Percentiles rank a stretch among this genome's conserved stretches.
Evolutionary conservation across 106 monocot species (phyloP).

Genomic region (Apostasia ramifera): DNA sequence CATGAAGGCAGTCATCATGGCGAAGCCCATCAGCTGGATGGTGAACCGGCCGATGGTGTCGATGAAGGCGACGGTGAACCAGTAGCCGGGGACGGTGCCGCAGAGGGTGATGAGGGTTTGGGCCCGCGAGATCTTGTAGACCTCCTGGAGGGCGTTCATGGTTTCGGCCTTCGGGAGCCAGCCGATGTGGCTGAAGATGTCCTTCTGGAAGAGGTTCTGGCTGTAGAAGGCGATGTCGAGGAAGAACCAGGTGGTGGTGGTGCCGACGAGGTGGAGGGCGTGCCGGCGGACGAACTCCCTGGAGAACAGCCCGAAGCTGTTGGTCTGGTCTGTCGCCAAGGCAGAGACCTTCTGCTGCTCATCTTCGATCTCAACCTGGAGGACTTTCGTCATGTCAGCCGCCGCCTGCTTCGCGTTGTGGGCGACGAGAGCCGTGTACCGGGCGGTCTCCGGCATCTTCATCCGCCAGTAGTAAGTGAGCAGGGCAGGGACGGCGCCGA

Average conservation of each 20-base stretch:
- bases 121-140: conserved; percentile 35
- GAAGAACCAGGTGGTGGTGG: conserved; percentile 40
- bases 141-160: conserved; percentile 53
- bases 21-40: conserved; percentile 29
- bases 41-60: conserved; percentile 28
- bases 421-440: conserved; percentile 17
- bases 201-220: conserved; percentile 62
- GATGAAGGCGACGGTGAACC: conserved; percentile 52
- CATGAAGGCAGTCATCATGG: conserved; percentile 35
- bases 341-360: conserved; percentile 11
- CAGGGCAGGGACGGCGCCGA: conserved; percentile 9
- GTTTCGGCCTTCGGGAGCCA: conserved; percentile 53
- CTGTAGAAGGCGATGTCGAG: conserved; percentile 61
- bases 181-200: conserved; percentile 41
- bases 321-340: not conserved
- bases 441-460: conserved; percentile 20
- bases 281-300: conserved; percentile 24
- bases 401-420: conserved; percentile 13
- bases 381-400: conserved; percentile 11
- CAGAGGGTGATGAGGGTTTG: conserved; percentile 52
- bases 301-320: conserved; percentile 24
- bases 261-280: conserved; percentile 43
- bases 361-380: conserved; percentile 9
- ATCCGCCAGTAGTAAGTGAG: conserved; percentile 18
- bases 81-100: conserved; percentile 58